These are phyloP conservation scores for Cercospora sp. DNA, from an alignment of 2,329 filamentous ascomycete species.

Conservation along the genomic window DNA sequence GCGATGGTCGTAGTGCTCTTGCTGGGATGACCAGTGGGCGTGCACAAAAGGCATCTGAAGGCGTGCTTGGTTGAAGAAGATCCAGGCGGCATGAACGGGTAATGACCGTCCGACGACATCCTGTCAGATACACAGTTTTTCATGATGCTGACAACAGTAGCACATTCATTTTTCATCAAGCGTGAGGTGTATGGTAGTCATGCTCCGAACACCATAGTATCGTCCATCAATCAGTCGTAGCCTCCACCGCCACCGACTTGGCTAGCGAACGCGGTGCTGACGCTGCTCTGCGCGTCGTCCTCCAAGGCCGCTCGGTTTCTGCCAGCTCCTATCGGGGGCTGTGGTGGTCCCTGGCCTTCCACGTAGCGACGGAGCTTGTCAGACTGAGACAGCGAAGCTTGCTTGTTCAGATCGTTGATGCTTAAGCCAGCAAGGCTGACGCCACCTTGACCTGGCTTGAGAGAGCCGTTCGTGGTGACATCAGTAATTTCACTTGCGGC, in stretches of 20 bases:
- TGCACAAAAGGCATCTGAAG: neutral
- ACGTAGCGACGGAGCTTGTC: slow-evolving; percentile 94
- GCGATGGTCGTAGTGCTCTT: neutral
- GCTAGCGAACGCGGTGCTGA: slow-evolving; percentile 95
- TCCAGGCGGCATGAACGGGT: neutral
- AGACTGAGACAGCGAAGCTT: slow-evolving; percentile 73
- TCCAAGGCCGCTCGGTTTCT: slow-evolving; percentile 51
- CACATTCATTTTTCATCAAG: slow-evolving; percentile 20
- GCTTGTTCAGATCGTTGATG: slow-evolving; percentile 68
- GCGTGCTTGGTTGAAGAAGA: neutral
- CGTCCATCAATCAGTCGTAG: slow-evolving; percentile 34
- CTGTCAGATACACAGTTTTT: neutral
- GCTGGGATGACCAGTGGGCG: neutral
- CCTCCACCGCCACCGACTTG: slow-evolving; percentile 60
- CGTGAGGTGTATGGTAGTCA: slow-evolving; percentile 20
- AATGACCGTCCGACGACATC: neutral
- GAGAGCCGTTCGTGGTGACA: slow-evolving; percentile 66
- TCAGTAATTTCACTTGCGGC: slow-evolving; percentile 90
- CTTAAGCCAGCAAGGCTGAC: slow-evolving; percentile 85
- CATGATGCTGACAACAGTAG: slow-evolving; percentile 15
- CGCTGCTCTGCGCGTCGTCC: slow-evolving; percentile 93
- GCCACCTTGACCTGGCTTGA: slow-evolving; percentile 64
- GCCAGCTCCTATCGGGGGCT: slow-evolving; percentile 62
- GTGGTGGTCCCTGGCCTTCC: slow-evolving; percentile 57
- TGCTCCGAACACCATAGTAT: slow-evolving; percentile 11